Evolutionary conservation across 1,284 basidiomycete genomes (phyloP), one percentile per base, ranked within the genome.

Genomic region (Malassezia vespertilionis): DNA sequence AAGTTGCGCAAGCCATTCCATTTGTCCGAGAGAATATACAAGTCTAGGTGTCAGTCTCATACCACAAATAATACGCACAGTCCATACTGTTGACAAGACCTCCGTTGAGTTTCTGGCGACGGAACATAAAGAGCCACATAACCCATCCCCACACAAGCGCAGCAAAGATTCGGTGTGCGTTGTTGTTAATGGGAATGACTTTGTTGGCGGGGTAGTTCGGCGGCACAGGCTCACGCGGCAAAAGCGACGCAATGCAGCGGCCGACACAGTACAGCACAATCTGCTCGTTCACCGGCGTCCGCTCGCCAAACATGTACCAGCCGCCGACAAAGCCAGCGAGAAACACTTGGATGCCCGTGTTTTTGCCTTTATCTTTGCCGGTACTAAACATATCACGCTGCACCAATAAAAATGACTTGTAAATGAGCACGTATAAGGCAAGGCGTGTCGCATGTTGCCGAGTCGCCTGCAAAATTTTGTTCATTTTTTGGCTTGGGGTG

Each of bases 271-370:
- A 99, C 47, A 99, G 80, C 9, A 97, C 93, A 58, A 97, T 96
- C 80, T 97, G 93, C 71, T 97, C 91, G 68, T 97, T 97, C 55
- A 97, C 84, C n/a, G 91, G 84, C 46, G 83, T 91, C 47, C 90
- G 77, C 52, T 95, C 82, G 8, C 93, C 87, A 65, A 99, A 99
- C 2, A 93, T 85, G 44, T 83, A 69, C 74, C 88, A 96, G 2
- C 93, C 91, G 5, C 89, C 87, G 35, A 96, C 74, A 24, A 93
- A 74, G 14, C 91, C 91, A 18, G 91, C 90, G 23, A 95, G 76
- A 65, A 97, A 88, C n/a, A 84, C 84, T 23, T 59, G 54, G n/a
- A n/a, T n/a, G n/a, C n/a, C n/a, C 54, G 54, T 54, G 71, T 96
- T 90, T 6, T 78, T 73, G 46, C 77, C 78, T 17, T 82, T 76